Evolutionary conservation across 345 rosid species (phyloP), one percentile per base, ranked within the genome.

Genomic region (Melaleuca quinquenervia): DNA sequence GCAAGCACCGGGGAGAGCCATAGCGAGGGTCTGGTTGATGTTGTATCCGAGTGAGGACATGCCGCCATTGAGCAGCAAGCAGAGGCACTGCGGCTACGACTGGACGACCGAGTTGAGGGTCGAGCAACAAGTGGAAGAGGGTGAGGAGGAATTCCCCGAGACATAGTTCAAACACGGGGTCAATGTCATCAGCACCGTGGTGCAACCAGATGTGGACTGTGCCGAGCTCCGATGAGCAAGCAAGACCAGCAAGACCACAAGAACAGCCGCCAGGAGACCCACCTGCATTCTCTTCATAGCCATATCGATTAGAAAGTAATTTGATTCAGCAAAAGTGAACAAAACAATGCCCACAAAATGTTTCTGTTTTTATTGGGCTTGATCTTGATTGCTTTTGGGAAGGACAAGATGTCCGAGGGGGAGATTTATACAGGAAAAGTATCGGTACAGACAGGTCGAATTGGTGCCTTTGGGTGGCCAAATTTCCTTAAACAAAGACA

Each of bases 101-200:
- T 89, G 89, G 84, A 91, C 94, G 9, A 92, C 90, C 24, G 51
- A 84, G 24, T 86, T 84, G 20, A 93, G 94, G 83, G 89, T 90
- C 5, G 94, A 90, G 89, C 96, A 93, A 91, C 94, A 92, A 44
- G 91, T 88, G 18, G 93, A 89, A 8, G 94, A 55, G 13, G 96
- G 96, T 52, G 90, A 45, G n/a, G 94, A 86, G 64, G 94, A 88
- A 60, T 89, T 92, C 58, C 94, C 94, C 1, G 86, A 85, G 20
- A 91, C 90, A 52, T 89, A 92, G 85, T 85, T 89, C 29, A 91
- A 87, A 85, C 94, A 92, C 0, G 94, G 94, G 11, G 92, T 78
- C 74, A 92, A 51, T 84, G 90, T 82, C 41, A 90, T 10, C 20
- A 91, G 87, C 21, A 76, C 87, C 27, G 52, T 85, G 82, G 82